These are phyloP conservation scores for Apiospora phragmitis DNA, from an alignment of 2,329 filamentous ascomycete species.

Conservation along the genomic window DNA sequence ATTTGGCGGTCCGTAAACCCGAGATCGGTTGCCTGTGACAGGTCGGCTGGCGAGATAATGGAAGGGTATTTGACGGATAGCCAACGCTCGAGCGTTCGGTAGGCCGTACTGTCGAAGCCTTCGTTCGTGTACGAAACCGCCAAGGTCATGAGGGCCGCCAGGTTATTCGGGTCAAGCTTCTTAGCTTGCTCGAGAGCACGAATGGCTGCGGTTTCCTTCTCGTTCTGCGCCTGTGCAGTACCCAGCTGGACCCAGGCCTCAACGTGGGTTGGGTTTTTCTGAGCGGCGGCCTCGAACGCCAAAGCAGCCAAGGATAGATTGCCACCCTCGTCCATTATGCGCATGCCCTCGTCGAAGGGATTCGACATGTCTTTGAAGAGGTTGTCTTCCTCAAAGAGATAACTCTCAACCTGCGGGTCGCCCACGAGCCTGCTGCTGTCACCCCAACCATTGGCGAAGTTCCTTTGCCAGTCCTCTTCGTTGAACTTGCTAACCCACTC, in stretches of 20 bases:
- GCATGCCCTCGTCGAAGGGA: constrained; percentile 89
- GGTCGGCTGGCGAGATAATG: constrained; percentile 70
- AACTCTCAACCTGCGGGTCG: constrained; percentile 82
- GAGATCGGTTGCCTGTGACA: constrained; percentile 77
- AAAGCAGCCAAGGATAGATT: constrained; percentile 92
- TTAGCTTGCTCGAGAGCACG: constrained; percentile 89
- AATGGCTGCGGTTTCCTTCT: constrained; percentile 96
- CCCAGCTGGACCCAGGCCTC: constrained; percentile 94
- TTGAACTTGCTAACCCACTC: constrained; percentile 69
- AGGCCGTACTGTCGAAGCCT: constrained; percentile 95
- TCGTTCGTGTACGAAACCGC: constrained; percentile 98
- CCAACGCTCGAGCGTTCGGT: constrained; percentile 95
- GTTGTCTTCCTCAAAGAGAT: constrained; percentile 95
- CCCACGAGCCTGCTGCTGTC: constrained; percentile 44
- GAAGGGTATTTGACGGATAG: constrained; percentile 91
- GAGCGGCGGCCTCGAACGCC: constrained; percentile 93
- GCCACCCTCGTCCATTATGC: constrained; percentile 90
- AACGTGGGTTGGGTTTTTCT: constrained; percentile 83
- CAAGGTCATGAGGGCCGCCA: constrained; percentile 89
- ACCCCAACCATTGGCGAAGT: constrained; percentile 58
- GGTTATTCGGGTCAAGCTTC: constrained; percentile 82
- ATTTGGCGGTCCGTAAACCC: constrained; percentile 92
- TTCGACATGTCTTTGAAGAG: constrained; percentile 79
- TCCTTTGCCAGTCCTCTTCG: constrained; percentile 74
- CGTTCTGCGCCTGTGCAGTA: constrained; percentile 93